A percentile compares a stretch with the other conserved stretches of the same genome.
Conservation (phyloP, 805 yeast species). For the Teunomyces stri region DNA sequence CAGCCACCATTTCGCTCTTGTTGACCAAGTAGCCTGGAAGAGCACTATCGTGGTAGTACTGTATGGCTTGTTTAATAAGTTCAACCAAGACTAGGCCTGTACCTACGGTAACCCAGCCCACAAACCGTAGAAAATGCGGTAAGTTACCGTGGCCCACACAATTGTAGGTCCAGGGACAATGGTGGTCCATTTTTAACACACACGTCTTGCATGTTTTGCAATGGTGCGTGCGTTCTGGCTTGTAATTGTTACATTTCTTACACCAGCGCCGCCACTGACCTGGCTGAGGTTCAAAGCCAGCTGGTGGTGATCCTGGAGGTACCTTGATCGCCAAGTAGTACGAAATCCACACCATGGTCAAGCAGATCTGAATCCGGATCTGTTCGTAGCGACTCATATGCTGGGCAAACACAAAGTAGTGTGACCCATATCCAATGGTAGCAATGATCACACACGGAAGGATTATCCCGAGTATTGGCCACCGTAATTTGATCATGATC, state of each 20-base stretch:
- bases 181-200: slow-evolving; percentile 90
- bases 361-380: slow-evolving; percentile 43
- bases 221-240: slow-evolving; percentile 86
- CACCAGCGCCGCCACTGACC: slow-evolving; percentile 70
- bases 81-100: slow-evolving; percentile 47
- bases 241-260: slow-evolving; percentile 63
- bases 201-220: slow-evolving; percentile 76
- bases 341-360: slow-evolving; percentile 68
- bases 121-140: slow-evolving; percentile 78
- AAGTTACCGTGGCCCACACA: slow-evolving; percentile 80
- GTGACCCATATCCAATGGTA: slow-evolving; percentile 60
- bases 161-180: slow-evolving; percentile 88
- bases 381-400: slow-evolving; percentile 41
- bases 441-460: slow-evolving; percentile 65
- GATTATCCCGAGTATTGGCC: slow-evolving; percentile 16
- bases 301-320: slow-evolving; percentile 69
- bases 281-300: slow-evolving; percentile 37
- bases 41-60: slow-evolving; percentile 47
- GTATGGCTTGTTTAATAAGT: slow-evolving; percentile 37
- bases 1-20: slow-evolving; percentile 51
- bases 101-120: slow-evolving; percentile 60
- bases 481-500: slow-evolving; percentile 14
- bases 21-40: slow-evolving; percentile 57
- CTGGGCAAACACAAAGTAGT: slow-evolving; percentile 50
- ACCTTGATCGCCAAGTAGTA: slow-evolving; percentile 65